phyloP scores from a whole-genome alignment of 2,329 filamentous ascomycete species.

The Nannizziopsis barbatae region DNA sequence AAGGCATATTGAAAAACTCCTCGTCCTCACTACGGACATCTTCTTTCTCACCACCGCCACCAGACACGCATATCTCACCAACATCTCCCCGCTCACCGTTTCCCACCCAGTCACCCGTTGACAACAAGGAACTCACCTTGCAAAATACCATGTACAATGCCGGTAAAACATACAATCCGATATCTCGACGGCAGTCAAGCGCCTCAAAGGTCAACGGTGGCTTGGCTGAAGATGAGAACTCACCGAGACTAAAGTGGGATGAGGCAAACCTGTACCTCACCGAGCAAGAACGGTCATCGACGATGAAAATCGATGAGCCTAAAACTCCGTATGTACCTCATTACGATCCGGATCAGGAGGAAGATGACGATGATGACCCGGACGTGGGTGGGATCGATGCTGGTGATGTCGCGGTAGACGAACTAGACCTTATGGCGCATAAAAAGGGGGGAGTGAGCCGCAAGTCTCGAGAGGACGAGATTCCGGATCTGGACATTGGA shows the following conservation, averaged over 20 bases:
- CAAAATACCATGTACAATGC: constrained; percentile 93
- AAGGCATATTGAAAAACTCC: constrained; percentile 92
- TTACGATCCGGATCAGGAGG: constrained; percentile 82
- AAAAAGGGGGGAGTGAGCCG: constrained; percentile 23
- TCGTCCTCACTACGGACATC: constrained; percentile 48
- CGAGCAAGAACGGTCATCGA: constrained; percentile 86
- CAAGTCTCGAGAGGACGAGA: constrained; percentile 55
- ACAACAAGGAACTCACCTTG: constrained; percentile 75
- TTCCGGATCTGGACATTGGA: constrained; percentile 81
- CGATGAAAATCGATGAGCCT: constrained; percentile 98
- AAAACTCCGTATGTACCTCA: constrained; percentile 93
- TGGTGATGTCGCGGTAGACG: constrained; percentile 57
- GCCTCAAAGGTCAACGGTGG: constrained; percentile 36
- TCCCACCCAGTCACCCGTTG: constrained; percentile 38
- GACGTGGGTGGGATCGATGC: constrained; percentile 47
- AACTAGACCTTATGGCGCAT: constrained; percentile 45
- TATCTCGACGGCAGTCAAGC: constrained; percentile 60
- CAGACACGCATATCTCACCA: constrained; percentile 23
- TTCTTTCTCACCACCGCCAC: constrained; percentile 32
- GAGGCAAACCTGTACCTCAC: constrained; percentile 96
- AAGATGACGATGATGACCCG: constrained; percentile 50
- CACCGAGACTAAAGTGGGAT: constrained; percentile 88
- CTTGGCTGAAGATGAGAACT: constrained; percentile 47
- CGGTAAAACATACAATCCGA: constrained; percentile 60
- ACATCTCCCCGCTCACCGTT: constrained; percentile 23